Conservation (phyloP, 306 rosid genomes). For the Gleditsia sinensis region DNA sequence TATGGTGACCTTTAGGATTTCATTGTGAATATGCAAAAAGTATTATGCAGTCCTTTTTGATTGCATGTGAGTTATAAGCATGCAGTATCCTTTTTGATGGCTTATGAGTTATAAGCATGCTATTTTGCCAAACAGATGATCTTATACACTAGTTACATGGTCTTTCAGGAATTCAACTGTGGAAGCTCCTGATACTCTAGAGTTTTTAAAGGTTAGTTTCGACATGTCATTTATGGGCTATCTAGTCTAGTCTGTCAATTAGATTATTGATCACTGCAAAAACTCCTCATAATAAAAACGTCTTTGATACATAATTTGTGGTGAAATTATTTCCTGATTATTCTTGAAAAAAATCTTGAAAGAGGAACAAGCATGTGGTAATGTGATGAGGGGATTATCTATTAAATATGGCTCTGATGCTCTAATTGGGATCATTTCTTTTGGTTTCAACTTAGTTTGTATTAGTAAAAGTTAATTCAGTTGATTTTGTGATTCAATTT, state of each 20-base stretch:
- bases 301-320: not conserved
- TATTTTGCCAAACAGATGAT: slow-evolving; percentile 18
- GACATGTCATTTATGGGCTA: slow-evolving; percentile 6
- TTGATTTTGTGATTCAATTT: slow-evolving; percentile 12
- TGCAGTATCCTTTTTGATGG: slow-evolving; percentile 4
- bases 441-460: not conserved
- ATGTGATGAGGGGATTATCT: slow-evolving; percentile 7
- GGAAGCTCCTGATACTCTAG: slow-evolving; percentile 46
- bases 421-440: not conserved
- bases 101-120: not conserved
- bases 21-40: not conserved
- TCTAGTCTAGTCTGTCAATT: slow-evolving; percentile 4
- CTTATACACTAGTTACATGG: slow-evolving; percentile 18
- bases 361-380: not conserved
- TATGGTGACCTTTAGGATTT: slow-evolving; percentile 13
- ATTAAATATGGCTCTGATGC: slow-evolving; percentile 2
- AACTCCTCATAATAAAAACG: slow-evolving; percentile 3
- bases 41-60: not conserved
- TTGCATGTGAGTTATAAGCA: not conserved
- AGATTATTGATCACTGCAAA: not conserved
- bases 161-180: slow-evolving; percentile 65
- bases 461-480: slow-evolving; percentile 8
- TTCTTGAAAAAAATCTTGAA: not conserved
- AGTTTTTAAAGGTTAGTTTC: slow-evolving; percentile 67
- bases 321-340: not conserved